Evolutionary conservation across 1,284 basidiomycete genomes (phyloP).

Genomic region (Mycena citricolor): DNA sequence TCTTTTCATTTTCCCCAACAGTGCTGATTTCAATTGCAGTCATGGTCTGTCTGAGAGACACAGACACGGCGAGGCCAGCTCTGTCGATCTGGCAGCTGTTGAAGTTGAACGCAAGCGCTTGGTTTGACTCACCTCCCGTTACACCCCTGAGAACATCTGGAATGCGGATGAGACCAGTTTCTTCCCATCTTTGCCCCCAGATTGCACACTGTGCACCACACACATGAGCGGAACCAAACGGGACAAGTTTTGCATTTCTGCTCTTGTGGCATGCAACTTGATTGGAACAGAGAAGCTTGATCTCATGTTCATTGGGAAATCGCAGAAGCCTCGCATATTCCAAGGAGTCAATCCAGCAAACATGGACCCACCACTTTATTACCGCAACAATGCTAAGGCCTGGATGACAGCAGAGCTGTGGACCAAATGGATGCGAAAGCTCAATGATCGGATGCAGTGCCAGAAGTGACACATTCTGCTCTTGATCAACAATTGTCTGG

Average conservation of each 20-base stretch:
- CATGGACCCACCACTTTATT: too few relatives aligned
- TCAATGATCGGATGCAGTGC: conserved; percentile 27
- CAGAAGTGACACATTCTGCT: conserved; percentile 29
- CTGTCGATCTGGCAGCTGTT: conserved; percentile 29
- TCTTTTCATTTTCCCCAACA: background rate
- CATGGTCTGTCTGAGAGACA: conserved; percentile 30
- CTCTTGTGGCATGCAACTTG: conserved; percentile 30
- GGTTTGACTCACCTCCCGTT: conserved; percentile 18
- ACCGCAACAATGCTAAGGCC: conserved; percentile 34
- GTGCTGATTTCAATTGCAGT: background rate
- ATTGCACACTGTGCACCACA: conserved; percentile 29
- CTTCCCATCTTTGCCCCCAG: conserved; percentile 30
- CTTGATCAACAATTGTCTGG: conserved; percentile 33
- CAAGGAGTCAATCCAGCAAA: conserved; percentile 23
- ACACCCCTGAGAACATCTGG: conserved; percentile 26
- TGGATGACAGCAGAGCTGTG: conserved; percentile 32
- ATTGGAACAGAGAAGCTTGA: conserved; percentile 31
- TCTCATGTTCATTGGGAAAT: conserved; percentile 34
- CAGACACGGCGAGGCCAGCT: conserved; percentile 38
- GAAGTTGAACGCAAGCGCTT: conserved; percentile 26
- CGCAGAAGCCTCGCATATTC: conserved; percentile 31
- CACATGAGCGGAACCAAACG: conserved; percentile 32
- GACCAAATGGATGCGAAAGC: conserved; percentile 26
- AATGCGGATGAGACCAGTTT: conserved; percentile 38
- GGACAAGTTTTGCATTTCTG: conserved; percentile 30